Conservation (phyloP, 2,329 filamentous ascomycete genomes). For the Fusarium pseudocircinatum region DNA sequence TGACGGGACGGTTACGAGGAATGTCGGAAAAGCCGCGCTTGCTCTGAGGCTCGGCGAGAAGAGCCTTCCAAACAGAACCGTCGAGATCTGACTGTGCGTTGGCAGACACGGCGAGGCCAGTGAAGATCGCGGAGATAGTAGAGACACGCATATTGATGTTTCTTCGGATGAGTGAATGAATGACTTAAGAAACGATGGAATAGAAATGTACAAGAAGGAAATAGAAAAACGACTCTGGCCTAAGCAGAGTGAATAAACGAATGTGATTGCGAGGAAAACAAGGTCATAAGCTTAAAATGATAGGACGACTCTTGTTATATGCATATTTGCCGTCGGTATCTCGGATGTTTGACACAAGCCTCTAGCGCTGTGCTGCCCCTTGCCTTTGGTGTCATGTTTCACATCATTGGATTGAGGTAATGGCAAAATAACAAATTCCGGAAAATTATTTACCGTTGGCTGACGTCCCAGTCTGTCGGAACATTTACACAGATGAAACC, state of each 20-base stretch:
- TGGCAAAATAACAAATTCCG: neutral
- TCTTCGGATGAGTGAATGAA: neutral
- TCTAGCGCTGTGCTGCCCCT: too few species aligned
- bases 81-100: slow-evolving; percentile 30
- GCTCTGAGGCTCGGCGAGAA: slow-evolving; percentile 9
- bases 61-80: slow-evolving; percentile 24
- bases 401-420: neutral
- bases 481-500: neutral
- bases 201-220: slow-evolving; percentile 5
- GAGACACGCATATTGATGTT: slow-evolving; percentile 10
- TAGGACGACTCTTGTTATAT: neutral
- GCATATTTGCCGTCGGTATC: neutral
- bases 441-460: neutral
- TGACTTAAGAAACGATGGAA: neutral
- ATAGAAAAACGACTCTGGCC: slow-evolving; percentile 2
- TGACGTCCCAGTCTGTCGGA: neutral
- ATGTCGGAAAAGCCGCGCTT: neutral
- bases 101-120: slow-evolving; percentile 11
- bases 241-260: slow-evolving; percentile 5
- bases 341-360: neutral
- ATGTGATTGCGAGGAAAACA: neutral
- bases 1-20: slow-evolving; percentile 25
- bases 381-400: neutral
- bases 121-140: neutral
- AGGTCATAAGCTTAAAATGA: neutral